phyloP scores from a whole-genome alignment of 1,284 basidiomycete species.

The Irpex sp. region DNA sequence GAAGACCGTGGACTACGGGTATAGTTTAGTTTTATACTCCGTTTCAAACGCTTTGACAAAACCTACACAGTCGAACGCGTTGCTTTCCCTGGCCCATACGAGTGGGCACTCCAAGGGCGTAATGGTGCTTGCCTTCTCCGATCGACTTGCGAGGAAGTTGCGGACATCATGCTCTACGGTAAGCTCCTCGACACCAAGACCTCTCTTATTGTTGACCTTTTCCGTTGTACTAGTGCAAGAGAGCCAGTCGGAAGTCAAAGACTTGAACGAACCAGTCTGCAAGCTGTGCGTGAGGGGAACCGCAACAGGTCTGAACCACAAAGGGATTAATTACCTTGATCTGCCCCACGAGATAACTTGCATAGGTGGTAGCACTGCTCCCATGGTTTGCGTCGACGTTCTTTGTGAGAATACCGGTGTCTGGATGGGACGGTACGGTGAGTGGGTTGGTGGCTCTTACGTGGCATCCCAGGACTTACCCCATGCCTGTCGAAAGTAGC shows the following conservation, averaged over 20 bases:
- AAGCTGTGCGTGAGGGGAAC: background rate
- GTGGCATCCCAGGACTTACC: slow-evolving; percentile 12
- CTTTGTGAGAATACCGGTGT: slow-evolving; percentile 44
- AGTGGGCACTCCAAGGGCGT: slow-evolving; percentile 44
- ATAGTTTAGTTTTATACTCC: too few species aligned
- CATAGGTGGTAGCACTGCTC: slow-evolving; percentile 38
- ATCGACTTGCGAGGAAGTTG: slow-evolving; percentile 17
- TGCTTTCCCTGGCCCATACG: slow-evolving; percentile 49
- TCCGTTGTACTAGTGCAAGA: slow-evolving; percentile 40
- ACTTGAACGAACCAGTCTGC: slow-evolving; percentile 38
- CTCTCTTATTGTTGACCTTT: slow-evolving; percentile 20
- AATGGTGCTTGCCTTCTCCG: slow-evolving; percentile 21
- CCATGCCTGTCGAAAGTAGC: slow-evolving; percentile 21
- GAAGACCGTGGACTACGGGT: slow-evolving; percentile 43
- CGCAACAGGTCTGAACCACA: background rate
- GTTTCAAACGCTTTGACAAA: too few species aligned
- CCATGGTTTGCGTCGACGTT: slow-evolving; percentile 38
- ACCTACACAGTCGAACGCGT: slow-evolving; percentile 49
- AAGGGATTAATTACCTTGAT: slow-evolving; percentile 34
- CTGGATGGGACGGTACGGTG: slow-evolving; percentile 20
- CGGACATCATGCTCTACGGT: slow-evolving; percentile 32
- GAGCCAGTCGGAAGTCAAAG: slow-evolving; percentile 40
- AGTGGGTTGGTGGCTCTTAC: background rate
- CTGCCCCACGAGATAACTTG: slow-evolving; percentile 35
- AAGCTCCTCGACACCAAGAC: slow-evolving; percentile 15